Evolutionary conservation across 2,329 filamentous ascomycete genomes (phyloP).

Genomic region (Lecanosticta acicola): DNA sequence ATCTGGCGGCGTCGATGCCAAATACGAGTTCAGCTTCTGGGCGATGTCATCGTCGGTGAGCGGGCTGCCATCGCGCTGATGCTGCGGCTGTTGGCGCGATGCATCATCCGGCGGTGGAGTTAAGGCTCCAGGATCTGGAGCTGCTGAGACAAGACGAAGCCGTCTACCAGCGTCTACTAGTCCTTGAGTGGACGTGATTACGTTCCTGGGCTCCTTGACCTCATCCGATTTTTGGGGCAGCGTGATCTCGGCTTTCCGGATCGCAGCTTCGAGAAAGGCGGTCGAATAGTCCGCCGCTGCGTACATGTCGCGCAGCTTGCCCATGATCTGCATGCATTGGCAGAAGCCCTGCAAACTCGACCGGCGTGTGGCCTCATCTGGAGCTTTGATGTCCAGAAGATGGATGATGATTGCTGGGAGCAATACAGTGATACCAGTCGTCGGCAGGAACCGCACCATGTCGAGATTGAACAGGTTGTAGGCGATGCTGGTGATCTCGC

Average conservation of each 20-base stretch:
- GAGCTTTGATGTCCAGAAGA: slow-evolving; percentile 84
- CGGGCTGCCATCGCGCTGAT: slow-evolving; percentile 14
- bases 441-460: slow-evolving; percentile 75
- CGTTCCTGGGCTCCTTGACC: slow-evolving; percentile 27
- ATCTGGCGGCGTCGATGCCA: slow-evolving; percentile 47
- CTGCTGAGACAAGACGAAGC: slow-evolving; percentile 30
- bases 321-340: slow-evolving; percentile 88
- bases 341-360: slow-evolving; percentile 75
- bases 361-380: slow-evolving; percentile 63
- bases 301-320: slow-evolving; percentile 81
- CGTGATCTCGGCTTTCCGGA: slow-evolving; percentile 78
- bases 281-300: slow-evolving; percentile 94
- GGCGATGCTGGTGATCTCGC: slow-evolving; percentile 79
- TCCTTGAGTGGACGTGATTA: slow-evolving; percentile 41
- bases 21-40: slow-evolving; percentile 43
- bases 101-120: slow-evolving; percentile 29
- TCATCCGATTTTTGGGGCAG: slow-evolving; percentile 43
- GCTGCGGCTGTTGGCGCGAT: not conserved
- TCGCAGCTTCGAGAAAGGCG: slow-evolving; percentile 85
- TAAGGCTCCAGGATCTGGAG: slow-evolving; percentile 20
- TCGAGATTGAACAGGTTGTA: slow-evolving; percentile 66
- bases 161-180: slow-evolving; percentile 43
- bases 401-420: slow-evolving; percentile 92
- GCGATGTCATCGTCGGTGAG: slow-evolving; percentile 45
- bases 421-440: slow-evolving; percentile 83